Conservation (phyloP, 768 basidiomycete species). For the Lactifluus volemus region DNA sequence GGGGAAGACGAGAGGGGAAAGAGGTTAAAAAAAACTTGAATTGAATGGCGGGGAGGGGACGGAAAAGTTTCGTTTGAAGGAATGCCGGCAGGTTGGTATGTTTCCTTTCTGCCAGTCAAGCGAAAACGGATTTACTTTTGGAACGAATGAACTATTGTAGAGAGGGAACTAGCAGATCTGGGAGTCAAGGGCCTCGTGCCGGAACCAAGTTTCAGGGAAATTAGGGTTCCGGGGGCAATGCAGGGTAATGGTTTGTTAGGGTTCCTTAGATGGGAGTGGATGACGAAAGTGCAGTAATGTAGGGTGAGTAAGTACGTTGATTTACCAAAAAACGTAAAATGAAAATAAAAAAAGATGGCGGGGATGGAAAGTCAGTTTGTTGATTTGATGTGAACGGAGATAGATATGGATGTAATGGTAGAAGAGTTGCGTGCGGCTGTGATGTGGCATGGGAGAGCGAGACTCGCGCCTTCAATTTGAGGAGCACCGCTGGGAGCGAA, state of each 20-base stretch:
- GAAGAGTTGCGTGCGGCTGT: slow-evolving; percentile 17
- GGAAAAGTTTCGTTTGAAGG: slow-evolving; percentile 4
- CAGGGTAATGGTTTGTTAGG: slow-evolving; percentile 8
- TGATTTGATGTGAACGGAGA: slow-evolving; percentile 19
- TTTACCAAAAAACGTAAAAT: slow-evolving; percentile 18
- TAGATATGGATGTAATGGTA: slow-evolving; percentile 17
- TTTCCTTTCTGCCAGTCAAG: slow-evolving; percentile 1
- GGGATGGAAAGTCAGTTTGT: slow-evolving; percentile 16
- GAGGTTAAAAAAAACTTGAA: background rate
- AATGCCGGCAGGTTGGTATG: slow-evolving; percentile 12
- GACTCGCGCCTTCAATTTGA: slow-evolving; percentile 10
- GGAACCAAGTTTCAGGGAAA: slow-evolving; percentile 9
- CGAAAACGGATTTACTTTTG: slow-evolving; percentile 5
- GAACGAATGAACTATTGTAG: slow-evolving; percentile 1
- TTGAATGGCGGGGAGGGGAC: slow-evolving; percentile 1
- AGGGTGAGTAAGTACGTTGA: slow-evolving; percentile 16
- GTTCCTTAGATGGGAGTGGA: slow-evolving; percentile 10
- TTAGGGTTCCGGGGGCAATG: slow-evolving; percentile 12
- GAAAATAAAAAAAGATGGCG: slow-evolving; percentile 13
- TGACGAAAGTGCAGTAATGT: slow-evolving; percentile 9
- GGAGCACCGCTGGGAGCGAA: slow-evolving; percentile 13
- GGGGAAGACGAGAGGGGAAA: background rate
- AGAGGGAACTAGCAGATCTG: slow-evolving; percentile 13
- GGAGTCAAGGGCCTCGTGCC: slow-evolving; percentile 2
- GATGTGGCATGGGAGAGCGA: slow-evolving; percentile 20